Conservation (phyloP, 257 asterid genomes). For the Rehmannia glutinosa region DNA sequence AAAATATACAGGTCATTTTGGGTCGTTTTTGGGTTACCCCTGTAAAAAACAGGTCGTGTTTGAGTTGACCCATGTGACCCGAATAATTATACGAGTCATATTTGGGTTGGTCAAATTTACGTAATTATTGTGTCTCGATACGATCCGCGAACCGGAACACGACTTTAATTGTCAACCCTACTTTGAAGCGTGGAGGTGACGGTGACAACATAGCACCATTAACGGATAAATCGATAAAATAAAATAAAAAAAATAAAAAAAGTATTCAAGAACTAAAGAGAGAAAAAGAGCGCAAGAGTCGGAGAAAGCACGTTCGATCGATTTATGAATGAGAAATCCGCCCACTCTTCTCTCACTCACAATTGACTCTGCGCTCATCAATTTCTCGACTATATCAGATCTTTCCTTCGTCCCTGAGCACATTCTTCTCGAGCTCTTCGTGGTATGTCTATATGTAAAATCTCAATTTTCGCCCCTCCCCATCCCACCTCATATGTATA, state of each 20-base stretch:
- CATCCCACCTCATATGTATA: background rate
- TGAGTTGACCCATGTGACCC: no score
- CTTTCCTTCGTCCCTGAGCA: constrained; percentile 84
- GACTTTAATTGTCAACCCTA: no score
- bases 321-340: constrained; percentile 68
- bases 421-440: constrained; percentile 68
- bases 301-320: constrained; percentile 38
- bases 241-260: background rate
- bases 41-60: no score
- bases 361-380: constrained; percentile 63
- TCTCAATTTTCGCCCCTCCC: no score
- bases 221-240: background rate
- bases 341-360: constrained; percentile 79
- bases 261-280: background rate
- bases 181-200: constrained; percentile 14
- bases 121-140: no score
- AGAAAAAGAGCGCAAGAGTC: constrained; percentile 30
- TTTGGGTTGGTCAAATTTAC: no score
- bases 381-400: constrained; percentile 58
- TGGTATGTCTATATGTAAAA: constrained; percentile 31
- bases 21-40: no score
- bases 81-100: no score
- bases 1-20: no score
- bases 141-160: no score
- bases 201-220: constrained; percentile 25